Base-by-base conservation (phyloP, 23 red algal genomes). In the Porphyridium purpureum region DNA sequence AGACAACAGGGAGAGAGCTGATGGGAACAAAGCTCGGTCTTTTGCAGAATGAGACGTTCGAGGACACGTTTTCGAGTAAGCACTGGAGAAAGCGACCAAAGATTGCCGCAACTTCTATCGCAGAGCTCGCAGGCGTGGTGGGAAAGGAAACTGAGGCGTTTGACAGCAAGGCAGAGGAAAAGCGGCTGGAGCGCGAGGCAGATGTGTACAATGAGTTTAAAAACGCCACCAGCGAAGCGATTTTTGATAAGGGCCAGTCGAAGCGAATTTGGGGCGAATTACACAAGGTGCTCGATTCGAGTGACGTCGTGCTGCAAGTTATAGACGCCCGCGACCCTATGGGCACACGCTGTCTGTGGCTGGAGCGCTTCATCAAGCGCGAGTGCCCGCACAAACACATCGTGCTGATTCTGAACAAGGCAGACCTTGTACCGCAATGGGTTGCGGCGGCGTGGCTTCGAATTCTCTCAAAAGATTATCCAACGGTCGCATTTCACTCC, bases 241-340 rank as follows among this genome's bases (percentile, higher is more conserved):
- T 70, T 6, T 84, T 84, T 66, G 57, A 76, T 42, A 94, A 94
- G 57, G 88, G 88, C 15, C 88, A 94, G 62, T 78, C 69, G 28
- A 69, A 64, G 33, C 50, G 88, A 49, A 94, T 94, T 40, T 94
- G 88, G 88, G 63, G 59, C 19, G 88, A 94, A 65, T 38, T 94
- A n/a, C 75, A 84, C 61, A 94, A 94, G 33, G 88, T 94, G 27
- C 56, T 94, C 0, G 88, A 94, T 28, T 83, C 88, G 4, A 74
- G 64, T 27, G 88, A 94, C 38, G 88, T 94, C 26, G 70, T 94
- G 25, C 63, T 94, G 49, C 73, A 84, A 38, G 88, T 94, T 4
- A 46, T 94, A 7, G 88, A 94, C 50, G 72, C 88, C 21, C 59
- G 88, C 42, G 77, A 94, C 58, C 88, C 88, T 4, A 57, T 75